Percentiles rank a stretch among this genome's conserved stretches.
Conservation (phyloP, 1,139 yeast genomes). For the Candida albicans region DNA sequence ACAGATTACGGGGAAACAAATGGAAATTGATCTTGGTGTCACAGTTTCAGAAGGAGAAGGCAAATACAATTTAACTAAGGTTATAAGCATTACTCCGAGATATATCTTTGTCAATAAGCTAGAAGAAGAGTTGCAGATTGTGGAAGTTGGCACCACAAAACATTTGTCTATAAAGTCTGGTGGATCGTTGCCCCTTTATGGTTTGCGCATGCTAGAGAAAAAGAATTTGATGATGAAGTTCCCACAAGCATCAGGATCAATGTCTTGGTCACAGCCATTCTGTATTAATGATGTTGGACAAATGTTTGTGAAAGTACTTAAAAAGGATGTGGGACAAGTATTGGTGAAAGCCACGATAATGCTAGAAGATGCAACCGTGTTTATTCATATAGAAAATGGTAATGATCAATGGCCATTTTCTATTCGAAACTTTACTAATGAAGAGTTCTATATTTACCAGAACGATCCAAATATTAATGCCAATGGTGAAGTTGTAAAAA, state of each 20-base stretch:
- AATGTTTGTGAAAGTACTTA: conserved; percentile 66
- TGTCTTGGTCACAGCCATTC: conserved; percentile 86
- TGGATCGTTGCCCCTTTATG: conserved; percentile 63
- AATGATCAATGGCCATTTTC: conserved; percentile 89
- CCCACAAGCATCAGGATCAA: conserved; percentile 48
- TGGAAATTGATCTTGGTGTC: conserved; percentile 77
- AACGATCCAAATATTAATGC: conserved; percentile 78
- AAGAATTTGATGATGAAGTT: conserved; percentile 64
- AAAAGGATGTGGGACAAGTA: conserved; percentile 63
- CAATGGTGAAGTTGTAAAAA: conserved; percentile 59
- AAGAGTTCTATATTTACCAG: conserved; percentile 83
- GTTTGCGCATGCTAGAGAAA: conserved; percentile 45
- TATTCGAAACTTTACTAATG: conserved; percentile 81
- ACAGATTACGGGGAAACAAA: conserved; percentile 54
- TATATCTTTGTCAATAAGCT: conserved; percentile 70
- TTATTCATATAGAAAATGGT: conserved; percentile 72
- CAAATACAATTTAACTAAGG: conserved; percentile 71
- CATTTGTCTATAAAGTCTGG: conserved; percentile 47
- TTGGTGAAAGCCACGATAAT: conserved; percentile 71
- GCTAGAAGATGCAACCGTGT: conserved; percentile 79
- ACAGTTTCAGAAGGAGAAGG: conserved; percentile 86
- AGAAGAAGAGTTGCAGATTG: conserved; percentile 53
- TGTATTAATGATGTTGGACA: conserved; percentile 82
- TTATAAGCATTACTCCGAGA: conserved; percentile 80
- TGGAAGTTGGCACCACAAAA: conserved; percentile 68